Base-by-base conservation (phyloP, 139 green algal species). In the Haematococcus sp. region DNA sequence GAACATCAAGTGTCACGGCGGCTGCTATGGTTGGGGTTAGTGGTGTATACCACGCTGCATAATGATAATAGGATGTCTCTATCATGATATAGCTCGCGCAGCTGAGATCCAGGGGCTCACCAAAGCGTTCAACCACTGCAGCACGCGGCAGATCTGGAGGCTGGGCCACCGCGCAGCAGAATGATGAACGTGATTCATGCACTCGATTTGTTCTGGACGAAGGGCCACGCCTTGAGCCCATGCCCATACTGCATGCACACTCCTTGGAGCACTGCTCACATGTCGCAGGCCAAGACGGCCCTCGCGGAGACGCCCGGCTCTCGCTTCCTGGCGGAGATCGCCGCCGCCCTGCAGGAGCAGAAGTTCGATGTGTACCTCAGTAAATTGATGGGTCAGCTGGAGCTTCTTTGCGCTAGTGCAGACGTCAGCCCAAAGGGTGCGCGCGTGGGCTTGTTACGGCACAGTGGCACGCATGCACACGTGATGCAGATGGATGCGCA, bases 291-390 rank as follows among this genome's bases (percentile, higher is more conserved):
- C 5, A 76, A 79, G 49, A 81, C 76, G 52, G 81, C 81, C 0
- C 63, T 83, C 5, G 81, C 73, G 13, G 81, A 83, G 40, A 86
- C 72, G 2, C 63, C 70, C 1, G 81, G 73, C 0, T 81, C 70
- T 17, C 69, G 71, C 32, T 82, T 87, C 27, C 28, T 84, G 4
- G 72, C 81, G 16, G 70, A 81, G 11, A 80, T 70, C 61, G 61
- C 22, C 0, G 65, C 70, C 15, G 63, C 83, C 34, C 30, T 87
- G 4, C 64, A 75, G 28, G 69, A 75, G 25, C 23, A 66, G 23
- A 67, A 65, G 17, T 68, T 63, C 7, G 75, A 81, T 2, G 20
- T 32, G 43, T 81, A 54, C 49, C 25, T 81, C 11, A 52, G 44
- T 0, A 56, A 58, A 17, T 52, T 74, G 32, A 22, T 68, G 44